phyloP scores from a whole-genome alignment of 2,329 filamentous ascomycete genomes.

The Simplicillium aogashimaense region DNA sequence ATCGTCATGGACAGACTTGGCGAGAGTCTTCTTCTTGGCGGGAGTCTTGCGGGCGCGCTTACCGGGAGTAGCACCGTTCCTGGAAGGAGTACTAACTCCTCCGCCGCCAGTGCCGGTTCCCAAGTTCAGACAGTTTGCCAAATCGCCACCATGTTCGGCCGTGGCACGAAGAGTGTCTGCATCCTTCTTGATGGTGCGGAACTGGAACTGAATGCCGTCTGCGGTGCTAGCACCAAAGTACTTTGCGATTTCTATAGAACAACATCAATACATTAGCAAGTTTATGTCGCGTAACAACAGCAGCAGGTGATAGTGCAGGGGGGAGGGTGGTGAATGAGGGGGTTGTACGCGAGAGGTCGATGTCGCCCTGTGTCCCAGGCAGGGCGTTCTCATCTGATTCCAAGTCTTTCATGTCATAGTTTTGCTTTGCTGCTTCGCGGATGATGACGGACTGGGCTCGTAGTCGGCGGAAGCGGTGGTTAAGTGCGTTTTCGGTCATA shows the following conservation, averaged over 20 bases:
- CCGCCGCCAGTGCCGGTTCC: constrained; percentile 11
- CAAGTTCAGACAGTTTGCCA: constrained; percentile 26
- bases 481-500: constrained; percentile 33
- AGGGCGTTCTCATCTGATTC: constrained; percentile 20
- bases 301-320: not conserved
- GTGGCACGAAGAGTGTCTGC: constrained; percentile 36
- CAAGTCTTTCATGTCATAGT: constrained; percentile 33
- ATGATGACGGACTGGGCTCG: constrained; percentile 30
- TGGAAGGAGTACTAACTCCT: constrained; percentile 16
- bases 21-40: constrained; percentile 15
- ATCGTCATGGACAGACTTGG: constrained; percentile 14
- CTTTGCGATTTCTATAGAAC: constrained; percentile 41
- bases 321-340: not conserved
- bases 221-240: constrained; percentile 50
- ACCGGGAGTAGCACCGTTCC: constrained; percentile 12
- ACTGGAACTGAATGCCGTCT: constrained; percentile 51
- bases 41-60: constrained; percentile 12
- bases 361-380: constrained; percentile 24
- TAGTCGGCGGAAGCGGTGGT: constrained; percentile 41
- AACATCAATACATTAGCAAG: not conserved
- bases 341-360: constrained; percentile 31
- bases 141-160: constrained; percentile 33
- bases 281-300: too few relatives aligned
- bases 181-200: constrained; percentile 43
- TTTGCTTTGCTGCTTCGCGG: constrained; percentile 20